These are phyloP conservation scores for Bruguiera gymnorhiza DNA, from an alignment of 345 rosid genomes.

Conservation along the genomic window DNA sequence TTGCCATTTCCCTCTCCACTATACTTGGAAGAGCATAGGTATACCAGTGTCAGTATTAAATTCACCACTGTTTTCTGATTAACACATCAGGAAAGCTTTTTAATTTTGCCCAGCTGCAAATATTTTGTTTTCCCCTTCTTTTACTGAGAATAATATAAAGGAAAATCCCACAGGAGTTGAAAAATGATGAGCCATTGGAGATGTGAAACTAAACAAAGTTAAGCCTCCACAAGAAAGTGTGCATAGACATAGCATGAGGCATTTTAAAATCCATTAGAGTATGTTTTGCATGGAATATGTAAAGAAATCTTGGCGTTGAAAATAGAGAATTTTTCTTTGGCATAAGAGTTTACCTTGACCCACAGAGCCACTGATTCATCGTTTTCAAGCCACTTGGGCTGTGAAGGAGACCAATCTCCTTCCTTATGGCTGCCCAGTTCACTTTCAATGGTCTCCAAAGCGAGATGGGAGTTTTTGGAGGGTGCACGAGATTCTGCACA, in stretches of 20 bases:
- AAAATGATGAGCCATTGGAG: neutral
- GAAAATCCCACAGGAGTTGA: neutral
- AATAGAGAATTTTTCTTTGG: conserved; percentile 3
- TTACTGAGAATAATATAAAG: neutral
- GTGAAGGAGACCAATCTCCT: conserved; percentile 53
- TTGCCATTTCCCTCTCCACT: conserved; percentile 99
- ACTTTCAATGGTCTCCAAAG: conserved; percentile 46
- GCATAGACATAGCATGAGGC: neutral
- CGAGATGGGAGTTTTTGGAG: conserved; percentile 41
- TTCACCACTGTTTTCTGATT: conserved; percentile 7
- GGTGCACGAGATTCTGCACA: conserved; percentile 31
- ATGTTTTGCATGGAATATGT: conserved; percentile 1
- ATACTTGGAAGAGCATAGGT: conserved; percentile 30
- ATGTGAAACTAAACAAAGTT: neutral
- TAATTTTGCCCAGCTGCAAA: neutral
- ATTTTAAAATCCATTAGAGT: neutral
- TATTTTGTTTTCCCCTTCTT: neutral
- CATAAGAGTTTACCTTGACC: conserved; percentile 74
- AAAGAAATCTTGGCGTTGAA: conserved; percentile 1
- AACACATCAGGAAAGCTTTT: neutral
- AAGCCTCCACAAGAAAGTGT: conserved; percentile 3
- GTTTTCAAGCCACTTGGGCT: conserved; percentile 69
- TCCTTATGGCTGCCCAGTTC: conserved; percentile 48
- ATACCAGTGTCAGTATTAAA: conserved; percentile 13
- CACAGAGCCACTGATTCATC: conserved; percentile 88